These are phyloP conservation scores for Eucalyptus erythrocorys DNA, from an alignment of 345 rosid genomes.

Conservation along the genomic window DNA sequence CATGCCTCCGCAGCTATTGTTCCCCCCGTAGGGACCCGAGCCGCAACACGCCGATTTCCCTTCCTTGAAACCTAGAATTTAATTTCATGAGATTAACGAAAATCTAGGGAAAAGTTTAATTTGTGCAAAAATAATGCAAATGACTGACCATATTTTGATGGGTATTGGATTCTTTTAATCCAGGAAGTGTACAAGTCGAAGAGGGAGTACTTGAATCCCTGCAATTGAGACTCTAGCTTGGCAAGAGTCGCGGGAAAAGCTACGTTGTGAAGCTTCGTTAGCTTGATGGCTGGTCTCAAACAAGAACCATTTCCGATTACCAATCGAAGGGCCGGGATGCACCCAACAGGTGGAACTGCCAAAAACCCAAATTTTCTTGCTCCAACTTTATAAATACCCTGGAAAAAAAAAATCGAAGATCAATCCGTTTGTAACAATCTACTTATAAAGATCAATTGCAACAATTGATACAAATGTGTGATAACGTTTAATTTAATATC, in stretches of 20 bases:
- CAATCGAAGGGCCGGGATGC: neutral
- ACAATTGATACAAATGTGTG: neutral
- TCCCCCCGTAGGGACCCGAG: neutral
- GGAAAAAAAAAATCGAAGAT: neutral
- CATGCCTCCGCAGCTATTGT: neutral
- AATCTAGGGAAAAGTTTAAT: neutral
- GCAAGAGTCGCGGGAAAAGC: neutral
- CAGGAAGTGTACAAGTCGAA: neutral
- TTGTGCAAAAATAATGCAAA: neutral
- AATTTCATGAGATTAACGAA: neutral
- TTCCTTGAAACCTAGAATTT: slow-evolving; percentile 3
- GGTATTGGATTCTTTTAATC: neutral
- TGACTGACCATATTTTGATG: slow-evolving; percentile 4
- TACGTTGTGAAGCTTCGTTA: slow-evolving; percentile 1
- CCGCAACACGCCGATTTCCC: slow-evolving; percentile 13
- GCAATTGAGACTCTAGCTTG: neutral
- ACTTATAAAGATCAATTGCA: neutral
- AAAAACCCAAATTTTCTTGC: slow-evolving; percentile 14
- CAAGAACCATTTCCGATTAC: neutral
- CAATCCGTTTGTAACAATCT: neutral
- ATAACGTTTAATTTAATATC: neutral
- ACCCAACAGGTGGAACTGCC: slow-evolving; percentile 2
- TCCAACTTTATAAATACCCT: slow-evolving; percentile 8
- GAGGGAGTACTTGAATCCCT: neutral
- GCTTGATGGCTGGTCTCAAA: neutral